Base-by-base conservation (phyloP, 2,329 filamentous ascomycete genomes). In the Aspergillus sp. region DNA sequence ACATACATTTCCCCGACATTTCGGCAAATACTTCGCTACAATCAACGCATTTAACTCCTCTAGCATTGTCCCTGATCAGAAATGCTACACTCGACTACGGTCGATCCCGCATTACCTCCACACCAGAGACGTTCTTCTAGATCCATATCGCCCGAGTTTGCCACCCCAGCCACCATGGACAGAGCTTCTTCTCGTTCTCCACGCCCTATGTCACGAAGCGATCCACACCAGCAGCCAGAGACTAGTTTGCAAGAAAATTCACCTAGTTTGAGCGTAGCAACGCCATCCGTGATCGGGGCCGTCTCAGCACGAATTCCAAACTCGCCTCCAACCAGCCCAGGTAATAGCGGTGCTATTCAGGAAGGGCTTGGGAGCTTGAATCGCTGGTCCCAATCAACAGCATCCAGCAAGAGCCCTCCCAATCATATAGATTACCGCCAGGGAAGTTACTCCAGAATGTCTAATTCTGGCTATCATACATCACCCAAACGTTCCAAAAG, bases 381-480 rank as follows among this genome's bases (percentile, higher is more conserved):
- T 56, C 74, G 77, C 50, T 80, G 77, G 77, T 80, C 78, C 31
- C 76, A 79, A 50, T 78, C 75, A 12, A 79, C 77, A 26, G 61
- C 69, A 28, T 76, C 74, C 37, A 77, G 73, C 60, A 68, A 65
- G 37, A 49, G 50, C 35, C 58, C 57, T 7, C 56, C 59, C 2
- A 50, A 57, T 5, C 49, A 55, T 33, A 41, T 40, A 7, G 47
- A 47, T 33, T 55, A 64, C 47, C 50, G 47, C 19, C 56, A 52
- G 31, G 53, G 52, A 34, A 54, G 42, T 19, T 19, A 19, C 33
- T 57, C 56, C 38, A 56, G 52, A 42, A 42, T 56, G 38, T 61
- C 57, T 5, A 48, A 53, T 30, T 39, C 50, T 36, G 40, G 43
- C 39, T 11, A 40, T 26, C 29, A 10, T 33, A 19, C 19, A 11